Percentiles rank a stretch among this genome's conserved stretches.
Conservation (phyloP, 129 eudicot species). For the Chrysanthemum lavandulifolium region DNA sequence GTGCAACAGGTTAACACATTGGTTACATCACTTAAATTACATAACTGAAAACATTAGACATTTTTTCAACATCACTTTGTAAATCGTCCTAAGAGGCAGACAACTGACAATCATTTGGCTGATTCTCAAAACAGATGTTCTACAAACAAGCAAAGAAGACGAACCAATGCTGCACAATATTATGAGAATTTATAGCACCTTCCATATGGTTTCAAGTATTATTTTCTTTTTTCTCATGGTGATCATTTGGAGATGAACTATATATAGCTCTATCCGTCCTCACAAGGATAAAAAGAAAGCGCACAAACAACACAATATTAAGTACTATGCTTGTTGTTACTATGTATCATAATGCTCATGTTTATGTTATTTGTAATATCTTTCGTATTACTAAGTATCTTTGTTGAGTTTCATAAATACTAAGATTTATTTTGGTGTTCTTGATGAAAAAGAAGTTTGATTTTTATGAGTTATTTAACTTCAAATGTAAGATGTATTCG, state of each 20-base stretch:
- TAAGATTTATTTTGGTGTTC: too few species aligned
- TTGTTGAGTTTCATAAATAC: too few species aligned
- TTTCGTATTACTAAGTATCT: background rate
- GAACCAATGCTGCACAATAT: constrained; percentile 79
- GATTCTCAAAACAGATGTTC: constrained; percentile 66
- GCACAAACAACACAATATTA: background rate
- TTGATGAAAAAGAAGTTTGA: too few species aligned
- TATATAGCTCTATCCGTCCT: background rate
- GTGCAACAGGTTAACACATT: too few species aligned
- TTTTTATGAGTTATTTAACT: too few species aligned
- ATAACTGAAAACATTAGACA: background rate
- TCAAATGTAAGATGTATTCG: too few species aligned
- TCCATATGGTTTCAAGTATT: background rate
- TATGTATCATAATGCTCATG: constrained; percentile 24
- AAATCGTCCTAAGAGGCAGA: background rate
- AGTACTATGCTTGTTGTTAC: background rate
- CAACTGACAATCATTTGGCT: constrained; percentile 8
- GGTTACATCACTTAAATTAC: too few species aligned
- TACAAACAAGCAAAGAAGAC: constrained; percentile 97
- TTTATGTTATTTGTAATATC: constrained; percentile 18
- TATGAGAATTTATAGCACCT: constrained; percentile 26
- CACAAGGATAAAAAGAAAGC: too few species aligned
- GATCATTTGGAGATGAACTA: background rate
- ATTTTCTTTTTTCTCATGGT: constrained; percentile 12
- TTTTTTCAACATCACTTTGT: background rate